Base-by-base conservation (phyloP, 176 grass and related monocot species). In the Guadua angustifolia region DNA sequence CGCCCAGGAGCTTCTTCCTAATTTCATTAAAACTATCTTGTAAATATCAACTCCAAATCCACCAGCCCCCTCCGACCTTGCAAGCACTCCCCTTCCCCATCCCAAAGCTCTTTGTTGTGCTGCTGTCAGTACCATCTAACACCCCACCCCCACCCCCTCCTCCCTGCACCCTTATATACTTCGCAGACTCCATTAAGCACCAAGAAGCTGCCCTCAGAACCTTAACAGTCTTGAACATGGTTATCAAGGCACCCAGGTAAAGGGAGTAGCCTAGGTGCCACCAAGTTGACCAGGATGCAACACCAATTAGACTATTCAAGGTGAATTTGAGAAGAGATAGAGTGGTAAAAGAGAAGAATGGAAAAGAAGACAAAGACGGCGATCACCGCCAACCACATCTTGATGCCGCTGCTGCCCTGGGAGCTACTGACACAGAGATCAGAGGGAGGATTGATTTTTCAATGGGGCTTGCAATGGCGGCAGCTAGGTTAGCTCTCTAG, bases 201-300 rank as follows among this genome's bases (percentile, higher is more conserved):
- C 40, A 82, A 46, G 22, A 71, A 29, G n/a, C 13, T 71, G 26
- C 24, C 17, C 6, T 15, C 55, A 35, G 16, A 62, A 83, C 69
- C 18, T 71, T 79, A 29, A 82, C 66, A 26, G 53, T 72, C 40
- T 4, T 82, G 39, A 71, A 61, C 58, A 71, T 17, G 13, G 36
- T 42, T 59, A 59, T 77, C 74, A 60, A 51, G 21, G 33, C 9
- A 0, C 15, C 24, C 71, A 71, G 25, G 69, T 39, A 16, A 66
- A 22, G 56, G 64, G 15, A 42, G 39, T 42, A 46, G 35, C 32
- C 5, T 6, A 57, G 19, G 51, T 59, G 56, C 14, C 55, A 78
- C 43, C 58, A 18, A 25, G 15, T 77, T 61, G 39, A 62, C 10
- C 51, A 75, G 52, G 73, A 39, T 58, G 51, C 51, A 57, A 19